Conservation (phyloP, 1,139 yeast species). For the Taiozyma onychis region DNA sequence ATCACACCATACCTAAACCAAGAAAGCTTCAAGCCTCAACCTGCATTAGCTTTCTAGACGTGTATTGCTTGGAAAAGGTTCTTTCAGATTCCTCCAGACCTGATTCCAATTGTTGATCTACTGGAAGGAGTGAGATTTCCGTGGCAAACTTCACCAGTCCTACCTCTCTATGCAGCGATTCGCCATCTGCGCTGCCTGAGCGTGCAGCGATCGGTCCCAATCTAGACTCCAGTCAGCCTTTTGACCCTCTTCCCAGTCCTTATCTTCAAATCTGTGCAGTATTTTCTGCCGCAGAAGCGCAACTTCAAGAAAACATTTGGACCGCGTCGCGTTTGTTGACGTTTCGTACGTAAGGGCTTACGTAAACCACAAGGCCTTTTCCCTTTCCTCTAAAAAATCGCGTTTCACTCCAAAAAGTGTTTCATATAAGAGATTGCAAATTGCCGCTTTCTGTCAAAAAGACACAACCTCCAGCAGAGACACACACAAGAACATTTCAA, state of each 20-base stretch:
- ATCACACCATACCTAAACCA: neutral
- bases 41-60: neutral
- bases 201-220: neutral
- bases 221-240: neutral
- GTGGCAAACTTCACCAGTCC: neutral
- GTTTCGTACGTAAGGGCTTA: conserved; percentile 9
- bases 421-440: neutral
- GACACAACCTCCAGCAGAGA: conserved; percentile 3
- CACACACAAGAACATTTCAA: neutral
- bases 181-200: neutral
- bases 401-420: neutral
- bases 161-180: neutral
- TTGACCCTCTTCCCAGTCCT: neutral
- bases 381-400: neutral
- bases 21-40: neutral
- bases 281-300: neutral
- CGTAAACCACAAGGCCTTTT: conserved; percentile 8
- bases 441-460: neutral
- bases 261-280: neutral
- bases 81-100: neutral
- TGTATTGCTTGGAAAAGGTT: neutral
- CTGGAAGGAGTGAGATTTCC: neutral
- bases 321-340: conserved; percentile 21
- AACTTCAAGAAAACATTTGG: neutral
- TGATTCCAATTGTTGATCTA: neutral